These are phyloP conservation scores for Bruguiera parviflora DNA, from an alignment of 345 rosid species.

Conservation along the genomic window DNA sequence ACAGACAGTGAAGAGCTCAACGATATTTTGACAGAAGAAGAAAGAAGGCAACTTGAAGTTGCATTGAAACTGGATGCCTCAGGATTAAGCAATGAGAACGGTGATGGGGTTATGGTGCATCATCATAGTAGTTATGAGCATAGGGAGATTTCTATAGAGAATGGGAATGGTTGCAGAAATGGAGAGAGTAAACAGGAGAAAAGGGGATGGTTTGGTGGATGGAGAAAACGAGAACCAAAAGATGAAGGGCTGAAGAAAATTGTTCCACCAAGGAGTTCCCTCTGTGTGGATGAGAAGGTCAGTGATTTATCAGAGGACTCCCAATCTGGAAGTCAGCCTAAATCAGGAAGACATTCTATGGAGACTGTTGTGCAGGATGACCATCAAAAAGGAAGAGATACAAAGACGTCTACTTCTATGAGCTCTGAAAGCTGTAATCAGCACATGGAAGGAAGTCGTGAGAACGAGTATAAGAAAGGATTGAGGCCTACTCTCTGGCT, in stretches of 20 bases:
- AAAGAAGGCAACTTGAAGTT: conserved; percentile 80
- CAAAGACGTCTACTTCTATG: conserved; percentile 41
- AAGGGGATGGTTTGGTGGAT: conserved; percentile 98
- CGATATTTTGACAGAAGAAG: conserved; percentile 79
- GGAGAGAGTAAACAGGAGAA: conserved; percentile 62
- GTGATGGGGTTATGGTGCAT: conserved; percentile 47
- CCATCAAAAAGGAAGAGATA: conserved; percentile 53
- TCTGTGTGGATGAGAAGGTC: conserved; percentile 78
- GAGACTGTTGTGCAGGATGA: conserved; percentile 66
- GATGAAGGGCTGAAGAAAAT: conserved; percentile 56
- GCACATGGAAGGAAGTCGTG: conserved; percentile 59
- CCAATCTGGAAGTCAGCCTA: conserved; percentile 48
- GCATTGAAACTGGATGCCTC: conserved; percentile 75
- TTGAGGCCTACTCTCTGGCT: conserved; percentile 94
- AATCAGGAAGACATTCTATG: conserved; percentile 78
- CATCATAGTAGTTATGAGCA: conserved; percentile 69
- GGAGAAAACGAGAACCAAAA: conserved; percentile 76
- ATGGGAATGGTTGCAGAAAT: conserved; percentile 27
- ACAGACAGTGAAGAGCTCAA: conserved; percentile 72
- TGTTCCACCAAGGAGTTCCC: conserved; percentile 74
- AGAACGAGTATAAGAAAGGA: conserved; percentile 90
- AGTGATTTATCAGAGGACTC: conserved; percentile 72
- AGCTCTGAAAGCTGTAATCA: conserved; percentile 44
- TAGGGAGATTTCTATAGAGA: conserved; percentile 42
- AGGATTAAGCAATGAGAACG: conserved; percentile 48